A percentile compares a stretch with the other conserved stretches of the same genome.
These are phyloP conservation scores for Coniosporium tulheliwenetii DNA, from an alignment of 2,329 filamentous ascomycete species.

Conservation along the genomic window DNA sequence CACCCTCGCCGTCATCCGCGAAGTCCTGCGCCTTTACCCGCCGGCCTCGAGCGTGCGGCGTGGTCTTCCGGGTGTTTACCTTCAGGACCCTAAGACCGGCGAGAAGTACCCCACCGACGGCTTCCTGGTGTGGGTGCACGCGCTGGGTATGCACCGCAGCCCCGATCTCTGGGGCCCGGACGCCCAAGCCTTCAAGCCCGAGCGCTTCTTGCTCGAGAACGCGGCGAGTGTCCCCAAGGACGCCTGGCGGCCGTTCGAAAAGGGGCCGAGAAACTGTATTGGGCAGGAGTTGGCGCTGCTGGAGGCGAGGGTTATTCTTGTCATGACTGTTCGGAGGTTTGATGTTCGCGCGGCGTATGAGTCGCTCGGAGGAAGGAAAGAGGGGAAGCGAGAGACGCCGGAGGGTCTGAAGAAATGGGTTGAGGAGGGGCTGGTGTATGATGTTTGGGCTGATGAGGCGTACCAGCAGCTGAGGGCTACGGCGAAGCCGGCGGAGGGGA, in stretches of 20 bases:
- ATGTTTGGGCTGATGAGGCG: slow-evolving; percentile 3
- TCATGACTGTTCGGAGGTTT: slow-evolving; percentile 33
- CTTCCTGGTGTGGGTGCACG: slow-evolving; percentile 25
- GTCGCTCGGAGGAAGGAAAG: slow-evolving; percentile 15
- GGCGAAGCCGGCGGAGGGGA: slow-evolving; percentile 17
- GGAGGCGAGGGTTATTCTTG: slow-evolving; percentile 35
- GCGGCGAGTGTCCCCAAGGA: slow-evolving; percentile 24
- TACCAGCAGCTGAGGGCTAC: slow-evolving; percentile 18
- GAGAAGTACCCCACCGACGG: slow-evolving; percentile 27
- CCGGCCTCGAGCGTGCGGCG: slow-evolving; percentile 29
- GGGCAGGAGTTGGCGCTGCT: slow-evolving; percentile 39
- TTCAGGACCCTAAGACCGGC: slow-evolving; percentile 27
- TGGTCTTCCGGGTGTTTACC: slow-evolving; percentile 17
- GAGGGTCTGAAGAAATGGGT: slow-evolving; percentile 11
- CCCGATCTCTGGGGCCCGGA: slow-evolving; percentile 22
- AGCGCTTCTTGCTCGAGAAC: slow-evolving; percentile 20
- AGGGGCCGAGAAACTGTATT: slow-evolving; percentile 40
- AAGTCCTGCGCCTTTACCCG: slow-evolving; percentile 36
- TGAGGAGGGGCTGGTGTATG: slow-evolving; percentile 10
- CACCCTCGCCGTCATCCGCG: slow-evolving; percentile 36
- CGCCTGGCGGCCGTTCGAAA: slow-evolving; percentile 40
- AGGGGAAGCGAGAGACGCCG: slow-evolving; percentile 17
- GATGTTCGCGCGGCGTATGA: slow-evolving; percentile 29
- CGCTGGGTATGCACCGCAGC: slow-evolving; percentile 21
- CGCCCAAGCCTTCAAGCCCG: slow-evolving; percentile 31